These are phyloP conservation scores for Pleurotus eryngii DNA, from an alignment of 768 basidiomycete genomes.

Conservation along the genomic window DNA sequence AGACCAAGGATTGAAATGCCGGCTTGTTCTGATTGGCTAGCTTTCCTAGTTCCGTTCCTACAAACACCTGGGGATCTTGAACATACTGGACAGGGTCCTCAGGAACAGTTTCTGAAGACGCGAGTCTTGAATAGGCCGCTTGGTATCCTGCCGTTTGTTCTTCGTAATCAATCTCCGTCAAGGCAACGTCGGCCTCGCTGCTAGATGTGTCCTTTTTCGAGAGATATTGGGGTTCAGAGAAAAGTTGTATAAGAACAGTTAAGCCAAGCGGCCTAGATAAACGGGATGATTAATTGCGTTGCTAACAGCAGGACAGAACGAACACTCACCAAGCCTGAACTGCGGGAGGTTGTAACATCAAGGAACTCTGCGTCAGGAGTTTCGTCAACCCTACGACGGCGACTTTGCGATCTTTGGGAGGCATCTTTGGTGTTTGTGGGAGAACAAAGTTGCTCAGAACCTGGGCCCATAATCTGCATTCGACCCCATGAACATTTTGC, in stretches of 20 bases:
- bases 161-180: slow-evolving; percentile 85
- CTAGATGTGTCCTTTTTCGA: slow-evolving; percentile 29
- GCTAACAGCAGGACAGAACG: neutral
- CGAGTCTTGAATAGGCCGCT: slow-evolving; percentile 88
- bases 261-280: slow-evolving; percentile 45
- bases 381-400: slow-evolving; percentile 77
- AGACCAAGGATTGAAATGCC: slow-evolving; percentile 33
- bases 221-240: slow-evolving; percentile 75
- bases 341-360: slow-evolving; percentile 65
- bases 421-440: slow-evolving; percentile 78
- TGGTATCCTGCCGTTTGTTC: slow-evolving; percentile 92
- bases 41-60: slow-evolving; percentile 43
- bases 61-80: slow-evolving; percentile 49
- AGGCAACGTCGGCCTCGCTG: slow-evolving; percentile 51
- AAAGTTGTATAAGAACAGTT: slow-evolving; percentile 68
- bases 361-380: slow-evolving; percentile 68
- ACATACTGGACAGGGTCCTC: slow-evolving; percentile 64
- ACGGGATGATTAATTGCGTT: slow-evolving; percentile 40
- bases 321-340: slow-evolving; percentile 60
- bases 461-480: slow-evolving; percentile 66
- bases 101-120: slow-evolving; percentile 64
- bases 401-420: slow-evolving; percentile 81
- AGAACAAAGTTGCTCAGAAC: slow-evolving; percentile 73
- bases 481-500: too few relatives aligned
- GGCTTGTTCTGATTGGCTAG: slow-evolving; percentile 33